Evolutionary conservation across 306 rosid species (phyloP).

Genomic region (Crataegus laevigata): DNA sequence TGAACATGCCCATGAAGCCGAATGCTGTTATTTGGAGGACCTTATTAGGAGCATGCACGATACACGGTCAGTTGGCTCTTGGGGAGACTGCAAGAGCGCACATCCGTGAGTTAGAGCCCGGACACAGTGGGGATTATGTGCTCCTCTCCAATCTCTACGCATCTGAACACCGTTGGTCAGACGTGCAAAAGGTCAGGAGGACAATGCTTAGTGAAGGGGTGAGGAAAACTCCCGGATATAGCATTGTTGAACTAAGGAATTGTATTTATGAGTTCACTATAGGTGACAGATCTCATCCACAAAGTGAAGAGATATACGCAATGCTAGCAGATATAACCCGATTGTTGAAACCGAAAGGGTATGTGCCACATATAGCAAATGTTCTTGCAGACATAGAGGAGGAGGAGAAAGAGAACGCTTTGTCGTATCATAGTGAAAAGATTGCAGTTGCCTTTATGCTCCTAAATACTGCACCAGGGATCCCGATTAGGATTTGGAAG

Average conservation of each 20-base stretch:
- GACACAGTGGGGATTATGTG: slow-evolving; percentile 35
- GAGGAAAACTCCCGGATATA: slow-evolving; percentile 39
- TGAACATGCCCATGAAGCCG: slow-evolving; percentile 24
- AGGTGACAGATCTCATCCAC: slow-evolving; percentile 26
- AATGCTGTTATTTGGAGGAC: slow-evolving; percentile 42
- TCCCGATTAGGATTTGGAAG: slow-evolving; percentile 30
- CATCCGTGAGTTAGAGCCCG: slow-evolving; percentile 22
- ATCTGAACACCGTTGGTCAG: slow-evolving; percentile 37
- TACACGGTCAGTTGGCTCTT: slow-evolving; percentile 21
- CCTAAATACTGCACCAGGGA: slow-evolving; percentile 12
- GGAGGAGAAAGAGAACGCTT: slow-evolving; percentile 37
- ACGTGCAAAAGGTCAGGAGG: slow-evolving; percentile 29
- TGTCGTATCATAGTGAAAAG: slow-evolving; percentile 39
- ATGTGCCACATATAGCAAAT: slow-evolving; percentile 25
- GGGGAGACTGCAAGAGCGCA: slow-evolving; percentile 32
- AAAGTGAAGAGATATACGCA: slow-evolving; percentile 22
- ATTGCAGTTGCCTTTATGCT: slow-evolving; percentile 39
- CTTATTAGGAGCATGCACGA: slow-evolving; percentile 35
- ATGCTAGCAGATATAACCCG: slow-evolving; percentile 27
- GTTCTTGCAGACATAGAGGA: slow-evolving; percentile 42
- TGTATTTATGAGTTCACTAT: slow-evolving; percentile 24
- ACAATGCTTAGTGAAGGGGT: slow-evolving; percentile 29
- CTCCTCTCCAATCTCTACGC: slow-evolving; percentile 45
- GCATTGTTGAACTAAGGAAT: slow-evolving; percentile 36
- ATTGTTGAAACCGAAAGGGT: slow-evolving; percentile 31